Percentiles rank a stretch among this genome's conserved stretches.
Evolutionary conservation across 345 rosid genomes (phyloP).

Genomic region (Excoecaria agallocha): DNA sequence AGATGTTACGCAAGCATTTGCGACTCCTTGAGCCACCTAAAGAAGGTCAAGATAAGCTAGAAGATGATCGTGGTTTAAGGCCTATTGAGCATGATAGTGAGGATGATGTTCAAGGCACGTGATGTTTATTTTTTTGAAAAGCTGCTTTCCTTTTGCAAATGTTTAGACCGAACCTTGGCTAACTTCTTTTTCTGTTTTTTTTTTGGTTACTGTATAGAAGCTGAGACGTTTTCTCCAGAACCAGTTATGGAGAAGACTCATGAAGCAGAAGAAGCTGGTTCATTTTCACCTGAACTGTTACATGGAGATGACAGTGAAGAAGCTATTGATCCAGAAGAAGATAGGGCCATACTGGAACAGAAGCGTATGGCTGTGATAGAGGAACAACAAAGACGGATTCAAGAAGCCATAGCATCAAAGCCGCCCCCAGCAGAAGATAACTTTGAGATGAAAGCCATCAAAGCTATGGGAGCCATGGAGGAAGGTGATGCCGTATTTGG

Average conservation of each 20-base stretch:
- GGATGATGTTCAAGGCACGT: conserved; percentile 41
- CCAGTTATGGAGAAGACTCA: conserved; percentile 40
- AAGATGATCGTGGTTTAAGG: conserved; percentile 31
- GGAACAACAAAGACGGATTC: conserved; percentile 69
- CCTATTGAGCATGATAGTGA: conserved; percentile 53
- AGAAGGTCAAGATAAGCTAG: conserved; percentile 46
- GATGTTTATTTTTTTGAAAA: conserved; percentile 7
- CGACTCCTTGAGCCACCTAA: conserved; percentile 70
- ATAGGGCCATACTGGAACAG: conserved; percentile 69
- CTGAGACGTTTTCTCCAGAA: conserved; percentile 65
- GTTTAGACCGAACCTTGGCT: conserved; percentile 7
- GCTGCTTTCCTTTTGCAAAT: conserved; percentile 5
- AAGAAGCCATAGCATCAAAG: conserved; percentile 70
- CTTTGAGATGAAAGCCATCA: conserved; percentile 83
- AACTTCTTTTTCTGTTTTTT: not conserved
- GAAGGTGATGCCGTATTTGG: conserved; percentile 97
- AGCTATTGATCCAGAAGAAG: conserved; percentile 96
- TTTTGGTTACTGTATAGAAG: conserved; percentile 34
- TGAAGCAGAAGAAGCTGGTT: conserved; percentile 70
- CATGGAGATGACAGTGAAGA: conserved; percentile 84
- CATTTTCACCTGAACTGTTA: conserved; percentile 82
- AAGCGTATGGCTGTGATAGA: conserved; percentile 60
- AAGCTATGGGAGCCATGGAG: conserved; percentile 93
- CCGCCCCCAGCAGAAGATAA: conserved; percentile 72
- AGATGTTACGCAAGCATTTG: conserved; percentile 72